These are phyloP conservation scores for Aspergillus tubingensis DNA, from an alignment of 2,329 filamentous ascomycete species.

Conservation along the genomic window DNA sequence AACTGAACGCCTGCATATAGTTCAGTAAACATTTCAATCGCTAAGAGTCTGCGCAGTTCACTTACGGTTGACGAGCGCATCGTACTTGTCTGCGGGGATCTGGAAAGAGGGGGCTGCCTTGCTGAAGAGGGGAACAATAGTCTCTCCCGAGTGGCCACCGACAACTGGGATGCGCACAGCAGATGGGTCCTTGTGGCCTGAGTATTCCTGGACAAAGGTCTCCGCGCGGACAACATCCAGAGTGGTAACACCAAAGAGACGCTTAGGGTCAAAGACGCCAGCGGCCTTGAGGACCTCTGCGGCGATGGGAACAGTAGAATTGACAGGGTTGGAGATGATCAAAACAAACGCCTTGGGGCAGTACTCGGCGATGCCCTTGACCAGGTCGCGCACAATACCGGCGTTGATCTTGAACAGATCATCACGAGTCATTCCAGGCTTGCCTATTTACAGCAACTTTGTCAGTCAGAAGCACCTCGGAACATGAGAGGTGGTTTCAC, in stretches of 20 bases:
- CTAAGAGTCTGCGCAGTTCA: constrained; percentile 13
- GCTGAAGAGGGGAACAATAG: constrained; percentile 97
- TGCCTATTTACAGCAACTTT: constrained; percentile 60
- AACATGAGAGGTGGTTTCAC: constrained; percentile 36
- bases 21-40: background rate
- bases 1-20: constrained; percentile 72
- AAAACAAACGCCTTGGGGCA: constrained; percentile 92
- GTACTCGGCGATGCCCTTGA: constrained; percentile 82
- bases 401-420: constrained; percentile 99
- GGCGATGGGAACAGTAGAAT: constrained; percentile 96
- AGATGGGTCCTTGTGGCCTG: constrained; percentile 77
- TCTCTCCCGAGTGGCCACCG: constrained; percentile 96
- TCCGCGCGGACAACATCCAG: constrained; percentile 97
- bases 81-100: constrained; percentile 87
- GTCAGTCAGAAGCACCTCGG: constrained; percentile 23
- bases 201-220: constrained; percentile 88
- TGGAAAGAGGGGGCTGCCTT: constrained; percentile 76
- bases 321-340: constrained; percentile 99
- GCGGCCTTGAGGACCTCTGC: constrained; percentile 95
- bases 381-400: constrained; percentile 91
- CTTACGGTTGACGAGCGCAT: constrained; percentile 81
- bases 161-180: constrained; percentile 88
- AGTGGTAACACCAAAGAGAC: constrained; percentile 97
- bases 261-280: constrained; percentile 90
- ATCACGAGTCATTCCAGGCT: constrained; percentile 98